These are phyloP conservation scores for Phytophthora vignae DNA, from an alignment of 352 stramenopile genomes.

Conservation along the genomic window DNA sequence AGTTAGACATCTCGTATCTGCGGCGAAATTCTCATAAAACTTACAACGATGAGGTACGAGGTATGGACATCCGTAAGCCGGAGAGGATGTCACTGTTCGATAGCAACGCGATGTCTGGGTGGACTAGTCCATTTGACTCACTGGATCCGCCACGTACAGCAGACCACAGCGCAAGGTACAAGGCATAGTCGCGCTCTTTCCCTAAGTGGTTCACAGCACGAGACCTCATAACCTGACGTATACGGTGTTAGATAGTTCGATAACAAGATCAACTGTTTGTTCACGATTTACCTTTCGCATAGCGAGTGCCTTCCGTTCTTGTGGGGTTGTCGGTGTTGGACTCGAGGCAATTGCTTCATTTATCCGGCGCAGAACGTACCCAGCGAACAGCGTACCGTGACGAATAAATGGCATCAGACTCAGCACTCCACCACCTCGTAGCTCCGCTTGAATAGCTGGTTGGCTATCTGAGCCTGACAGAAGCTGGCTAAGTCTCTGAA, in stretches of 20 bases:
- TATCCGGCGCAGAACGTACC: conserved; percentile 61
- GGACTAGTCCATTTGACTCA: conserved; percentile 3
- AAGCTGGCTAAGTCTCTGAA: conserved; percentile 60
- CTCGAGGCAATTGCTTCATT: conserved; percentile 44
- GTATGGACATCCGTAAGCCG: conserved; percentile 26
- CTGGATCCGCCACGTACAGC: conserved; percentile 16
- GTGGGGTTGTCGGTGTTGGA: conserved; percentile 44
- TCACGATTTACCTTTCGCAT: conserved; percentile 57
- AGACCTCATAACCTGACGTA: conserved; percentile 67
- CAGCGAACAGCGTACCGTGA: conserved; percentile 67
- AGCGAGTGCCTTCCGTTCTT: conserved; percentile 65
- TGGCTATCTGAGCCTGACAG: conserved; percentile 47
- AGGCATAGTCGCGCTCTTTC: conserved; percentile 71
- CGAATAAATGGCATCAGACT: conserved; percentile 84
- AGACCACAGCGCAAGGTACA: conserved; percentile 67
- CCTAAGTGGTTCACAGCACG: conserved; percentile 62
- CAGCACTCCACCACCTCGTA: conserved; percentile 69
- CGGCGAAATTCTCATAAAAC: neutral
- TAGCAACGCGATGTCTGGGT: conserved; percentile 26
- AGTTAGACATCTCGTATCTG: neutral
- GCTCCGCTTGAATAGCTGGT: conserved; percentile 73
- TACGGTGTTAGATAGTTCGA: neutral
- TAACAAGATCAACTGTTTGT: neutral
- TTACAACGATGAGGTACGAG: conserved; percentile 41
- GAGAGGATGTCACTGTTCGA: conserved; percentile 40